Percentiles rank a stretch among this genome's conserved stretches.
phyloP scores from a whole-genome alignment of 2,329 filamentous ascomycete species.

The Microdochium bolleyi region DNA sequence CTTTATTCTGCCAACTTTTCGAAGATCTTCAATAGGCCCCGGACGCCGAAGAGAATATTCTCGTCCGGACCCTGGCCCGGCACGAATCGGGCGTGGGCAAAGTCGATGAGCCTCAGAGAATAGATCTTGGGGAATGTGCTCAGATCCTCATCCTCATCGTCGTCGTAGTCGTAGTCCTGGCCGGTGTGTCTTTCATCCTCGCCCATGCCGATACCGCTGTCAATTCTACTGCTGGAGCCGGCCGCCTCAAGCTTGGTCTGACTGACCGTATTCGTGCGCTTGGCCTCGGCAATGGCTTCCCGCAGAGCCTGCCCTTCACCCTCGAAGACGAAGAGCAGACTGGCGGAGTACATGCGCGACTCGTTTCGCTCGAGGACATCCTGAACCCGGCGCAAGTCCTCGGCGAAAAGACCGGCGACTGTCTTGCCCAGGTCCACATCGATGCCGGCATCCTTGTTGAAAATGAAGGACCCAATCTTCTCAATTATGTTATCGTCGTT shows the following conservation, averaged over 20 bases:
- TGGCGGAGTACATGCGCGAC: conserved; percentile 57
- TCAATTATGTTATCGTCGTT: conserved; percentile 45
- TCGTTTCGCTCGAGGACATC: conserved; percentile 46
- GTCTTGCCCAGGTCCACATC: conserved; percentile 48
- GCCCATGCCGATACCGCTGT: conserved; percentile 46
- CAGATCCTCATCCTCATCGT: conserved; percentile 38
- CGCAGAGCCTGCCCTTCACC: conserved; percentile 50
- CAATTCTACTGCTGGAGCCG: conserved; percentile 34
- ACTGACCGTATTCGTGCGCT: conserved; percentile 35
- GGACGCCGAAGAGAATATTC: conserved; percentile 69
- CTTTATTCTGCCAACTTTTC: conserved; percentile 45
- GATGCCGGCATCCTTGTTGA: conserved; percentile 49
- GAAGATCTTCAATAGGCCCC: conserved; percentile 65
- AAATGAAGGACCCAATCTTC: conserved; percentile 49
- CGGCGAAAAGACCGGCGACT: conserved; percentile 44
- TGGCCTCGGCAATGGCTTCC: conserved; percentile 45
- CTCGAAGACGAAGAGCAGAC: conserved; percentile 56
- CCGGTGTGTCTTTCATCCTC: conserved; percentile 26
- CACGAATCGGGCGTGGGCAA: conserved; percentile 84
- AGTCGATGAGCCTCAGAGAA: conserved; percentile 86
- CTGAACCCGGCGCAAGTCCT: conserved; percentile 44
- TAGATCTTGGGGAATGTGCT: conserved; percentile 47
- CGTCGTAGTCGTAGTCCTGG: conserved; percentile 34
- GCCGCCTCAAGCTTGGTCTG: conserved; percentile 11
- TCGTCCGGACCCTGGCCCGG: conserved; percentile 79